phyloP scores from a whole-genome alignment of 306 rosid genomes.

The Prunus dulcis region DNA sequence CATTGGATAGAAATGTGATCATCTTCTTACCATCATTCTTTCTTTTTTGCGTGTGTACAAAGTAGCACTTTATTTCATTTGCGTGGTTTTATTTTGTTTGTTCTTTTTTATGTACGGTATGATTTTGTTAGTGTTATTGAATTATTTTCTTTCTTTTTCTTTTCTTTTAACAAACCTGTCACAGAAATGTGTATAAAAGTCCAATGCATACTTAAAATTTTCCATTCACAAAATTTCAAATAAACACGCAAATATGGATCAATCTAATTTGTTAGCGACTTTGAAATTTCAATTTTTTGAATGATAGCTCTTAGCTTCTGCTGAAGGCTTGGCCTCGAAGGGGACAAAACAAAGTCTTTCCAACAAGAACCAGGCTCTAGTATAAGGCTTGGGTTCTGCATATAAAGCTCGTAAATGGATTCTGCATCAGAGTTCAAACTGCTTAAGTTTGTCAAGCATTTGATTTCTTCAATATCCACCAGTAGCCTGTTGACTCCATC shows the following conservation, averaged over 20 bases:
- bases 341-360: slow-evolving; percentile 52
- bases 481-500: slow-evolving; percentile 50
- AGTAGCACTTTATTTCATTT: too few species aligned
- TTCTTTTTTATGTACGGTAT: too few species aligned
- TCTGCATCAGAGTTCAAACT: slow-evolving; percentile 64
- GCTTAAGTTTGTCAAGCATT: slow-evolving; percentile 39
- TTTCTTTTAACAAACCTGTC: too few species aligned
- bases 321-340: slow-evolving; percentile 52
- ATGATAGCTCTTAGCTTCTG: slow-evolving; percentile 43
- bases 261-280: neutral
- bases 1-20: too few species aligned
- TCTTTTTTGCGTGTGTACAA: too few species aligned
- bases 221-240: neutral
- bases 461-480: slow-evolving; percentile 53
- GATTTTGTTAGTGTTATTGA: neutral
- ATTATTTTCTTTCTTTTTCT: neutral
- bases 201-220: too few species aligned
- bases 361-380: slow-evolving; percentile 51
- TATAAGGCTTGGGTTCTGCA: slow-evolving; percentile 31
- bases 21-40: too few species aligned
- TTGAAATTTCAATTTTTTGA: slow-evolving; percentile 41
- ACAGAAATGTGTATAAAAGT: too few species aligned
- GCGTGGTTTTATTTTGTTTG: too few species aligned
- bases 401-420: slow-evolving; percentile 63
- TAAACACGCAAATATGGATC: neutral